These are phyloP conservation scores for Aspergillus haitiensis DNA, from an alignment of 495 filamentous ascomycete genomes.

Conservation along the genomic window DNA sequence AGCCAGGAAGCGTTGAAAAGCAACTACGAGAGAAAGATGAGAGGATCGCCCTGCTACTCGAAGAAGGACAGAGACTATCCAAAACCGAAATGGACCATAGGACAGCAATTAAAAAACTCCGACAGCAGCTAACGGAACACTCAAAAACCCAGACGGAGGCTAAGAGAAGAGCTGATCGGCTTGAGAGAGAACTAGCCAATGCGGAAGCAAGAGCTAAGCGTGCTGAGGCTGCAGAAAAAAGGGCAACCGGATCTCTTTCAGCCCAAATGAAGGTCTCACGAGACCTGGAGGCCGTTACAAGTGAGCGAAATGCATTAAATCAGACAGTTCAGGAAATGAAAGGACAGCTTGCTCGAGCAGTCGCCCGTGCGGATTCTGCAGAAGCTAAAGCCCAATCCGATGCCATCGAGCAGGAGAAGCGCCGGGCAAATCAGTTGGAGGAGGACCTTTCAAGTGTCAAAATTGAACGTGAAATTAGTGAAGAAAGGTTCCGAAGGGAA, in stretches of 20 bases:
- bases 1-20: conserved; percentile 66
- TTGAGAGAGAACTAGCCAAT: conserved; percentile 60
- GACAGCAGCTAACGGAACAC: conserved; percentile 62
- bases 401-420: conserved; percentile 67
- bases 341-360: conserved; percentile 66
- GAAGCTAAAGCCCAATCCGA: conserved; percentile 67
- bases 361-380: conserved; percentile 63
- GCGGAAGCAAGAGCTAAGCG: conserved; percentile 61
- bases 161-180: conserved; percentile 62
- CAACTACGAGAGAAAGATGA: conserved; percentile 87
- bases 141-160: conserved; percentile 47
- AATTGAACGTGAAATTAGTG: conserved; percentile 73
- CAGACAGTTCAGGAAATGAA: conserved; percentile 68
- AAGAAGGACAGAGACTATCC: conserved; percentile 88
- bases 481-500: conserved; percentile 69
- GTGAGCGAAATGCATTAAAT: conserved; percentile 66
- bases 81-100: conserved; percentile 82
- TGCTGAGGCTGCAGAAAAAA: conserved; percentile 66
- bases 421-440: conserved; percentile 64
- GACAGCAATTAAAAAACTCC: conserved; percentile 79
- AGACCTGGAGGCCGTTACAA: conserved; percentile 66
- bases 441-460: conserved; percentile 69
- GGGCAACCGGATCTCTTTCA: conserved; percentile 62
- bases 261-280: conserved; percentile 65
- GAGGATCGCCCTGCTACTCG: conserved; percentile 82